phyloP scores from a whole-genome alignment of 2,329 filamentous ascomycete genomes.

The Microcera coccophila region DNA sequence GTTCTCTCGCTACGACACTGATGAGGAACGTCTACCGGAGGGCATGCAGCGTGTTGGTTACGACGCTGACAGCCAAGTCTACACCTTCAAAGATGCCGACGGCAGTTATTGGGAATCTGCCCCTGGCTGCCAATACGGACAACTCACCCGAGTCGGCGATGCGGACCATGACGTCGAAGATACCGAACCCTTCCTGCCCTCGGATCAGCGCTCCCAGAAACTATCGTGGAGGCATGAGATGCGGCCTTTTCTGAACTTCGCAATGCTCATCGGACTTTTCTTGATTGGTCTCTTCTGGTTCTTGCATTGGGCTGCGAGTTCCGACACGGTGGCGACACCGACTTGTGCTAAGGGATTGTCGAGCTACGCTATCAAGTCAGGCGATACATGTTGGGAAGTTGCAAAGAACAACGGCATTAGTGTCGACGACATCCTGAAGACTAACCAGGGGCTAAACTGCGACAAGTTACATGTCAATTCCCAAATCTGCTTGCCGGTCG shows the following conservation, averaged over 20 bases:
- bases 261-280: conserved; percentile 49
- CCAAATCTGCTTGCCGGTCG: conserved; percentile 43
- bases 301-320: conserved; percentile 33
- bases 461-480: conserved; percentile 40
- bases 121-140: conserved; percentile 48
- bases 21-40: conserved; percentile 50
- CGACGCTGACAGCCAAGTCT: conserved; percentile 51
- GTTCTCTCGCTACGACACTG: conserved; percentile 42
- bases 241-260: conserved; percentile 57
- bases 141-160: conserved; percentile 39
- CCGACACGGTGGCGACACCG: conserved; percentile 13
- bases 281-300: conserved; percentile 50
- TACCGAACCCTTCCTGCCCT: conserved; percentile 31
- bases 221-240: conserved; percentile 50
- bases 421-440: conserved; percentile 43
- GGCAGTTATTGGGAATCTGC: conserved; percentile 50
- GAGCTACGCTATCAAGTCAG: conserved; percentile 40
- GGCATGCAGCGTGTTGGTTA: conserved; percentile 55
- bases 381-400: conserved; percentile 54
- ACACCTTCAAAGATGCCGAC: conserved; percentile 48
- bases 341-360: conserved; percentile 30
- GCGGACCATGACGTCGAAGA: conserved; percentile 25
- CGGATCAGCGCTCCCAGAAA: conserved; percentile 20
- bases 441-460: conserved; percentile 48
- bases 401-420: conserved; percentile 39